phyloP scores from a whole-genome alignment of 2,329 filamentous ascomycete species.

The Cadophora malorum region DNA sequence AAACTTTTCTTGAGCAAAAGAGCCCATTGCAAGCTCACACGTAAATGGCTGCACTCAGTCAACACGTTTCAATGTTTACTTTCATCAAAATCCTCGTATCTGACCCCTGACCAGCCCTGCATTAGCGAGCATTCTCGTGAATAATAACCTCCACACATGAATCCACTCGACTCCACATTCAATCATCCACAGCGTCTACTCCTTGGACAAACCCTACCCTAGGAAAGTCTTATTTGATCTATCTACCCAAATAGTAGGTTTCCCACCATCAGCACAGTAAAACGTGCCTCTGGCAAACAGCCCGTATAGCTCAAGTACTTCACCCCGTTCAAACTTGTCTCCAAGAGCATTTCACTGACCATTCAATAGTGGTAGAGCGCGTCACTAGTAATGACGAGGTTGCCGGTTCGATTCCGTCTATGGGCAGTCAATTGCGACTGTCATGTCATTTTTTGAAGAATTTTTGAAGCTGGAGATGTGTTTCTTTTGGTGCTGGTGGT shows the following conservation, averaged over 20 bases:
- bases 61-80: neutral
- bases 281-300: neutral
- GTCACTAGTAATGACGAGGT: slow-evolving; percentile 26
- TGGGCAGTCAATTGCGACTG: neutral
- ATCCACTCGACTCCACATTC: neutral
- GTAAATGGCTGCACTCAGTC: too few relatives aligned
- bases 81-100: neutral
- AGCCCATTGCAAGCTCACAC: too few relatives aligned
- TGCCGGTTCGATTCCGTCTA: slow-evolving; percentile 21
- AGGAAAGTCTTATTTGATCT: neutral
- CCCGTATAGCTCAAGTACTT: slow-evolving; percentile 16
- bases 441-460: neutral
- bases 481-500: neutral
- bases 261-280: neutral
- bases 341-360: neutral
- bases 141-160: neutral
- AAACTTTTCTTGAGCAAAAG: too few relatives aligned
- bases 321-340: neutral
- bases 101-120: slow-evolving; percentile 4
- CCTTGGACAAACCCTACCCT: too few relatives aligned
- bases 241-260: slow-evolving; percentile 1
- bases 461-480: neutral
- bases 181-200: too few relatives aligned
- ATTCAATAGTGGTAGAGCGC: slow-evolving; percentile 21
- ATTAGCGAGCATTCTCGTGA: neutral